These are phyloP conservation scores for Crithidia mellificae DNA, from an alignment of 208 protist species.

Conservation along the genomic window DNA sequence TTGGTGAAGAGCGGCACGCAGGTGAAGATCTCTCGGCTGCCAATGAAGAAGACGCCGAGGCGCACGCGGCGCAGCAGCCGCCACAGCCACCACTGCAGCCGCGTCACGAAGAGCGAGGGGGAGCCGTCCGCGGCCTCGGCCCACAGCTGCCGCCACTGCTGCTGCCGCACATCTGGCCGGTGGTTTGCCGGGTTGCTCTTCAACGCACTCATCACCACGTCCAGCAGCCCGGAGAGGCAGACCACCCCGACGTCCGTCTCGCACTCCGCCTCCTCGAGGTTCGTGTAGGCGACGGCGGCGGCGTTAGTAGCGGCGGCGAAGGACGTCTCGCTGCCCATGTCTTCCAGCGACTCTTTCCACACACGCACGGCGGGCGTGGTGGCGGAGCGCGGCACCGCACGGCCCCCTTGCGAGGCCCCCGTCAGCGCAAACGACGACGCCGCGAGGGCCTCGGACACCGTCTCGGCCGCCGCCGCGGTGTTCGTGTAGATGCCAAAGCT, in stretches of 20 bases:
- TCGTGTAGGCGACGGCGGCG: constrained; percentile 26
- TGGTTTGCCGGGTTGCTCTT: constrained; percentile 20
- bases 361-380: constrained; percentile 25
- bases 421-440: constrained; percentile 6
- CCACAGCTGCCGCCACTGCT: constrained; percentile 40
- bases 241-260: constrained; percentile 73
- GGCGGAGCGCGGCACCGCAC: not conserved
- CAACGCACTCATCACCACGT: constrained; percentile 30
- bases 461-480: constrained; percentile 29
- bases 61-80: constrained; percentile 55
- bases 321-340: constrained; percentile 30
- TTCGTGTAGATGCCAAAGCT: constrained; percentile 36
- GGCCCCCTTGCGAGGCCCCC: not conserved
- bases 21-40: constrained; percentile 62
- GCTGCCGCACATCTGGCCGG: constrained; percentile 33
- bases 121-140: constrained; percentile 32
- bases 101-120: constrained; percentile 45
- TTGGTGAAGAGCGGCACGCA: constrained; percentile 60
- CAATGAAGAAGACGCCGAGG: constrained; percentile 60
- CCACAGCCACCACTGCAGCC: constrained; percentile 83
- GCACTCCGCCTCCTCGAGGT: constrained; percentile 36
- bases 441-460: constrained; percentile 27
- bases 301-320: constrained; percentile 13
- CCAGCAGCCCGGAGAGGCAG: constrained; percentile 56
- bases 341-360: constrained; percentile 38